Base-by-base conservation (phyloP, 2,329 filamentous ascomycete species). In the Pseudogymnoascus pannorum region DNA sequence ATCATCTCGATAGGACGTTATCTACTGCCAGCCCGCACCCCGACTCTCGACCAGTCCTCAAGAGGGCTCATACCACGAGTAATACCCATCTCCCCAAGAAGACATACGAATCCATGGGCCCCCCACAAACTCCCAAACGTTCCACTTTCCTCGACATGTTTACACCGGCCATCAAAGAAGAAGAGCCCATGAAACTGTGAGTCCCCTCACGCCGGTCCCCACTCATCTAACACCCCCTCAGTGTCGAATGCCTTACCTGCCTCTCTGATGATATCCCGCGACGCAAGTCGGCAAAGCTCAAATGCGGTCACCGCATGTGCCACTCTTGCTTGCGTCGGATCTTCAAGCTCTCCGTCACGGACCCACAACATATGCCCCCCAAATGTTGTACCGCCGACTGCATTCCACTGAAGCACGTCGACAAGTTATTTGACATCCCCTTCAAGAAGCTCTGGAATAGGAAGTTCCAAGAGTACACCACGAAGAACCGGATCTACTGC, bases 251-350 rank as follows among this genome's bases (percentile, higher is more conserved):
- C 68, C 76, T 91, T 57, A 84, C 83, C 22, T 96, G 91, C 71
- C 76, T 87, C 70, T 79, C 78, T 38, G 87, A 89, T 65, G 86
- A 90, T 64, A 75, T 88, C 2, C 83, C 86, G 1, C 70, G 80
- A 8, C 78, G 78, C 63, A 86, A 84, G 72, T 82, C 87, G 33
- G 86, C 86, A 36, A 89, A 87, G 72, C 81, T 96, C 35, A 82
- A 84, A 66, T 96, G 92, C 71, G 85, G 85, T 2, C 91, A 96
- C 73, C 83, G 85, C 64, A 92, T 93, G 87, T 96, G 92, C 73
- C 80, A 88, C 65, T 72, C 80, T 6, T 96, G 92, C 72, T 77
- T 96, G 40, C 87, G 85, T 72, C 83, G 85, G 58, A 81, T 85
- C 62, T 96, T 95, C 74, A 84, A 81, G 60, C 79, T 91, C 64